A percentile compares a stretch with the other conserved stretches of the same genome.
Conservation (phyloP, 2,329 filamentous ascomycete genomes). For the Fusarium chlamydosporum region DNA sequence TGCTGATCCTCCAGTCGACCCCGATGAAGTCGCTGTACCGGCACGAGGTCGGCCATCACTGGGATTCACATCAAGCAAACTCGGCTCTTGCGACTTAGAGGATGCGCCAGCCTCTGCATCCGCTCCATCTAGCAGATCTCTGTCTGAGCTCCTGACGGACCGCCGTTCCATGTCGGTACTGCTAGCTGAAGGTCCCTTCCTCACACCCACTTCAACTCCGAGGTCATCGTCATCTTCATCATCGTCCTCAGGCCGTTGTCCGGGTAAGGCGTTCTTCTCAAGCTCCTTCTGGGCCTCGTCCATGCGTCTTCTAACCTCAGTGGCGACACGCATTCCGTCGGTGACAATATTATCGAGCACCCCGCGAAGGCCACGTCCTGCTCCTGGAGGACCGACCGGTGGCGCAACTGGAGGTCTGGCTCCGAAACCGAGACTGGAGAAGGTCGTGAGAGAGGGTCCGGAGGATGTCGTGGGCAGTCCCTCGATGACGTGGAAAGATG, state of each 20-base stretch:
- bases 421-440: slow-evolving; percentile 77
- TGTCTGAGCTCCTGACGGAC: slow-evolving; percentile 75
- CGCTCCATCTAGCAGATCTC: slow-evolving; percentile 79
- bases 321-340: slow-evolving; percentile 95
- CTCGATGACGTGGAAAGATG: slow-evolving; percentile 90
- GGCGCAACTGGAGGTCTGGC: slow-evolving; percentile 58
- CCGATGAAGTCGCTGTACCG: slow-evolving; percentile 50
- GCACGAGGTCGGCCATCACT: slow-evolving; percentile 48
- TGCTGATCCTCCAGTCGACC: slow-evolving; percentile 53
- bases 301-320: slow-evolving; percentile 91
- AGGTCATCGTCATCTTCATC: slow-evolving; percentile 75
- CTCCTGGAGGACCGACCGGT: slow-evolving; percentile 60
- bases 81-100: slow-evolving; percentile 53
- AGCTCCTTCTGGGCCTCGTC: slow-evolving; percentile 95
- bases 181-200: slow-evolving; percentile 54
- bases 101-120: slow-evolving; percentile 75
- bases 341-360: slow-evolving; percentile 98
- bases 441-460: slow-evolving; percentile 83
- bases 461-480: slow-evolving; percentile 59
- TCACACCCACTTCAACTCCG: slow-evolving; percentile 60
- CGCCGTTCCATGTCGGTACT: slow-evolving; percentile 72
- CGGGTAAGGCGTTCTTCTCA: slow-evolving; percentile 81
- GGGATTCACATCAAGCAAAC: slow-evolving; percentile 55
- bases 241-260: slow-evolving; percentile 76
- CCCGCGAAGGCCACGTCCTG: slow-evolving; percentile 83